Evolutionary conservation across 805 yeast genomes (phyloP).

Genomic region (Metschnikowia drakensbergensis): DNA sequence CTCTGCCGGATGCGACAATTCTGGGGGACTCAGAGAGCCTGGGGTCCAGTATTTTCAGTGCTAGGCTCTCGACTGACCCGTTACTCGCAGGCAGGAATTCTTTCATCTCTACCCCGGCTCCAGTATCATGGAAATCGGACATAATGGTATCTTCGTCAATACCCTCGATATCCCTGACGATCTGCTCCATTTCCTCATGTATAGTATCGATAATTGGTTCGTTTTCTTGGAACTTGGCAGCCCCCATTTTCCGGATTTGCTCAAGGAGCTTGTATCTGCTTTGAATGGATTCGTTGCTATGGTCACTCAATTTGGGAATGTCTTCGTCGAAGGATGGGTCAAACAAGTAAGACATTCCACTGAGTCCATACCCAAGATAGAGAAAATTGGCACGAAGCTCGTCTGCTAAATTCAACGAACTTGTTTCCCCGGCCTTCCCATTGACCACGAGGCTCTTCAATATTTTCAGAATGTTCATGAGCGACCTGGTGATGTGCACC

Average conservation of each 20-base stretch:
- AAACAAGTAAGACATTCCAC: slow-evolving; percentile 68
- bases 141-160: slow-evolving; percentile 10
- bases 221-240: slow-evolving; percentile 17
- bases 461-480: slow-evolving; percentile 38
- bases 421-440: slow-evolving; percentile 13
- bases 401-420: slow-evolving; percentile 42
- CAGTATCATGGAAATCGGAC: slow-evolving; percentile 1
- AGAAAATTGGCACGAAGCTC: slow-evolving; percentile 51
- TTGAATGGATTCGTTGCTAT: slow-evolving; percentile 30
- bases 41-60: neutral
- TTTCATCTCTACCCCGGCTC: neutral
- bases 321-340: slow-evolving; percentile 65
- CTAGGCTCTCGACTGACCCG: neutral
- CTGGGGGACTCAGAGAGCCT: slow-evolving; percentile 11
- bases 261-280: slow-evolving; percentile 33
- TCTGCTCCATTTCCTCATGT: slow-evolving; percentile 31
- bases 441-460: slow-evolving; percentile 21
- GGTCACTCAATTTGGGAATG: slow-evolving; percentile 34
- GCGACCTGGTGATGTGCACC: slow-evolving; percentile 41
- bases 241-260: slow-evolving; percentile 28
- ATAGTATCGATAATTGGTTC: slow-evolving; percentile 26
- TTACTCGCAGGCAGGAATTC: neutral
- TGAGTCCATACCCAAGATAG: slow-evolving; percentile 54
- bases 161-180: slow-evolving; percentile 29
- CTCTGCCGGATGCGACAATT: slow-evolving; percentile 39